Evolutionary conservation across 805 yeast species (phyloP).

Genomic region (Metschnikowia baotianmanensis): DNA sequence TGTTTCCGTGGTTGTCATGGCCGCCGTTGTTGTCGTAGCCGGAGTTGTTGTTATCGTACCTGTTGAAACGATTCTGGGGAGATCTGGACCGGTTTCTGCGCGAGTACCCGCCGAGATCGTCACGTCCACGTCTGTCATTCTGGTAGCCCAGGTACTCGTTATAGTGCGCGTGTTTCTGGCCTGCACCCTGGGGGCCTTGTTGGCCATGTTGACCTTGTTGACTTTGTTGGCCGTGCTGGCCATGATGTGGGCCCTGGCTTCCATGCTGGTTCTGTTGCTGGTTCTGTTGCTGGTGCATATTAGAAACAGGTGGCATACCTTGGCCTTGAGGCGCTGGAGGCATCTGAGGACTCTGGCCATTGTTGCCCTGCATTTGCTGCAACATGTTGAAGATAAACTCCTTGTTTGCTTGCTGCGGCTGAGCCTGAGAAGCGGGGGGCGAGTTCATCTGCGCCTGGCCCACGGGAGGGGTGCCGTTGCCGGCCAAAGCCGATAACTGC

Average conservation of each 20-base stretch:
- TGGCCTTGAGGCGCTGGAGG: conserved; percentile 7
- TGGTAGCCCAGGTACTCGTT: conserved; percentile 12
- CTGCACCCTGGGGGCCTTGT: not conserved
- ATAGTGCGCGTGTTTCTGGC: conserved; percentile 2
- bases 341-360: conserved; percentile 3
- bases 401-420: conserved; percentile 25
- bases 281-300: conserved; percentile 9
- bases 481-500: conserved; percentile 42
- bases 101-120: conserved; percentile 34
- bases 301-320: conserved; percentile 15
- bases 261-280: conserved; percentile 17
- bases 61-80: conserved; percentile 33
- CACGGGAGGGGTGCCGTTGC: conserved; percentile 17
- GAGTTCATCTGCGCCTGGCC: conserved; percentile 12
- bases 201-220: conserved; percentile 2
- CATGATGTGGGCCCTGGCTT: not conserved
- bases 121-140: conserved; percentile 31
- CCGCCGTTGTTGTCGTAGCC: conserved; percentile 1
- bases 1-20: not conserved
- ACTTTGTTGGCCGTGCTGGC: no score
- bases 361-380: conserved; percentile 45
- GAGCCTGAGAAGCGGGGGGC: conserved; percentile 14
- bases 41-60: conserved; percentile 10
- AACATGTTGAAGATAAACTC: conserved; percentile 49
- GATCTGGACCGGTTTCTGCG: conserved; percentile 57